These are phyloP conservation scores for Pestalotiopsis sp. DNA, from an alignment of 2,329 filamentous ascomycete genomes.

Conservation along the genomic window DNA sequence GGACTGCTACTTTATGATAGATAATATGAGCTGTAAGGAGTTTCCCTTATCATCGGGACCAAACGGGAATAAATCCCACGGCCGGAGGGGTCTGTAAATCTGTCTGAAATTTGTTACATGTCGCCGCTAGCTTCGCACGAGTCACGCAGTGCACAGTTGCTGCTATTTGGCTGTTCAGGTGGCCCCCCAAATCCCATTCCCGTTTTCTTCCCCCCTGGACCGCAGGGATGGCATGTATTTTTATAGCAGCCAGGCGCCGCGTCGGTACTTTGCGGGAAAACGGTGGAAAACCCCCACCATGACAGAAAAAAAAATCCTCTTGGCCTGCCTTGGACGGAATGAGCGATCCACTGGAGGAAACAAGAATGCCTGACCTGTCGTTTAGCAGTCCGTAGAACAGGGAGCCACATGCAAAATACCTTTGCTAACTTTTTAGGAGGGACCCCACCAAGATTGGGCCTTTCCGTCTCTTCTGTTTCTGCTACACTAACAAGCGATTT, in stretches of 20 bases:
- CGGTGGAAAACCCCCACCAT: neutral
- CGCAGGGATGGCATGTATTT: neutral
- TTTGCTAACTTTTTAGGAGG: neutral
- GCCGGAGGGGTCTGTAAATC: neutral
- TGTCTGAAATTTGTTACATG: constrained; percentile 3
- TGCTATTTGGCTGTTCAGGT: neutral
- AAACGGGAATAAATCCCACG: neutral
- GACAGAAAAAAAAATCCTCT: neutral
- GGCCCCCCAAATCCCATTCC: neutral
- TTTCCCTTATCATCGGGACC: neutral
- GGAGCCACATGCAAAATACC: neutral
- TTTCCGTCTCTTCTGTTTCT: neutral
- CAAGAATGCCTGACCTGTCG: neutral
- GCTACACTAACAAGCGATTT: neutral
- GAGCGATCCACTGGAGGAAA: neutral
- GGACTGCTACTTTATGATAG: neutral
- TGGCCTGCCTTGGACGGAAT: neutral
- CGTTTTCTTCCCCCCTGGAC: neutral
- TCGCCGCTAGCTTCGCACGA: constrained; percentile 1
- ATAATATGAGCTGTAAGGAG: neutral
- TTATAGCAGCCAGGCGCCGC: neutral
- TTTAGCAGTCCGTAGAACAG: neutral
- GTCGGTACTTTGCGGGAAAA: neutral
- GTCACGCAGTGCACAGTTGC: constrained; percentile 1
- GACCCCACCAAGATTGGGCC: constrained; percentile 7